These are phyloP conservation scores for Pelargonium cotyledonis DNA, from an alignment of 441 rosid species.

Conservation along the genomic window DNA sequence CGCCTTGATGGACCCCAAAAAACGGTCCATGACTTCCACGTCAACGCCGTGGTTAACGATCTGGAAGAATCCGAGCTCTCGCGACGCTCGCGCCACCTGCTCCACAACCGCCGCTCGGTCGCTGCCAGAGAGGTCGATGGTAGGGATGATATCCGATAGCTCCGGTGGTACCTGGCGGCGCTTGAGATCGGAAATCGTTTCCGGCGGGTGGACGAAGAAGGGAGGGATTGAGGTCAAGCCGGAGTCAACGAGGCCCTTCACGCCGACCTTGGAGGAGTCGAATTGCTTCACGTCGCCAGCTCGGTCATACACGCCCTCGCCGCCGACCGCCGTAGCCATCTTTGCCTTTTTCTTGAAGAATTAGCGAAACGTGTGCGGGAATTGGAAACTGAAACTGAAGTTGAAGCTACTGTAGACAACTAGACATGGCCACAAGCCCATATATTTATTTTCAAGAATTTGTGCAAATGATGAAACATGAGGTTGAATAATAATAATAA, in stretches of 20 bases:
- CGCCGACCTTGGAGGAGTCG: slow-evolving; percentile 46
- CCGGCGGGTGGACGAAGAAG: slow-evolving; percentile 11
- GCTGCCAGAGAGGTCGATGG: slow-evolving; percentile 35
- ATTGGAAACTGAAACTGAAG: no score
- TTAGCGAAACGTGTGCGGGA: no score
- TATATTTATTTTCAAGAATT: no score
- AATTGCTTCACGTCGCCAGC: slow-evolving; percentile 23
- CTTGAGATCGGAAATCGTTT: slow-evolving; percentile 28
- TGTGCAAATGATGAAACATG: no score
- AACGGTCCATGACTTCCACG: slow-evolving; percentile 29
- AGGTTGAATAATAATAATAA: no score
- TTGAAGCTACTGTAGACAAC: no score
- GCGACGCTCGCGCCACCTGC: slow-evolving; percentile 26
- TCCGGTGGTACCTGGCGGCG: not conserved
- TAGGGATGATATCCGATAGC: slow-evolving; percentile 24
- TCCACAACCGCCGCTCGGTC: slow-evolving; percentile 21
- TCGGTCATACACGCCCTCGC: not conserved
- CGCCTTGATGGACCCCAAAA: slow-evolving; percentile 26
- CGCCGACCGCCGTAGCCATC: no score
- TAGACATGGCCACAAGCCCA: no score
- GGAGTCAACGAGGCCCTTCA: slow-evolving; percentile 44
- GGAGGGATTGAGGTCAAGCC: slow-evolving; percentile 41
- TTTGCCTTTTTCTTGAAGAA: no score
- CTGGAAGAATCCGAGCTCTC: slow-evolving; percentile 53
- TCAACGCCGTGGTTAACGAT: slow-evolving; percentile 48